A percentile compares a stretch with the other conserved stretches of the same genome.
Conservation (phyloP, 2,329 filamentous ascomycete genomes). For the Exophiala mesophila region DNA sequence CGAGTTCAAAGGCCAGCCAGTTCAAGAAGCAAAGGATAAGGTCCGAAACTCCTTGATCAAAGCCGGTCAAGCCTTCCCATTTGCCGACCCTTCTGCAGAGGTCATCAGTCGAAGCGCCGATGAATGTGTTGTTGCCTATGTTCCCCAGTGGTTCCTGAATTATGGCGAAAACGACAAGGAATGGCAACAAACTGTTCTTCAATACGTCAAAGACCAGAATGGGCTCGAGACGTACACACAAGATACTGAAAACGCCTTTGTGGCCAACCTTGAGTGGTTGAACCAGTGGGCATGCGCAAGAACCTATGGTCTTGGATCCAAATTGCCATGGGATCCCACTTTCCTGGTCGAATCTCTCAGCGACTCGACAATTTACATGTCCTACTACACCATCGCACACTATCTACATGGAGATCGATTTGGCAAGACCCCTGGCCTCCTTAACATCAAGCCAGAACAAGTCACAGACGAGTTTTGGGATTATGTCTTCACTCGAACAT, state of each 20-base stretch:
- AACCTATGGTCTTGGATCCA: conserved; percentile 86
- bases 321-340: conserved; percentile 85
- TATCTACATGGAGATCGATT: conserved; percentile 79
- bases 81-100: conserved; percentile 86
- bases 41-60: conserved; percentile 74
- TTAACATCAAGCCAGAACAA: conserved; percentile 71
- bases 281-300: conserved; percentile 93
- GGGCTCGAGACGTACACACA: conserved; percentile 73
- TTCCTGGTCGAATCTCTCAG: conserved; percentile 90
- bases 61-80: conserved; percentile 75
- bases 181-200: conserved; percentile 73
- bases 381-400: conserved; percentile 58
- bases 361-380: conserved; percentile 83
- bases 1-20: conserved; percentile 80
- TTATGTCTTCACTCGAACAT: conserved; percentile 78
- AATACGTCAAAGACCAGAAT: conserved; percentile 64
- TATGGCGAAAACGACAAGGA: conserved; percentile 77
- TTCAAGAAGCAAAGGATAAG: conserved; percentile 81
- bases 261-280: conserved; percentile 84
- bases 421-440: conserved; percentile 64
- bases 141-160: conserved; percentile 98
- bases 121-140: conserved; percentile 84
- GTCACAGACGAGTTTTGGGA: conserved; percentile 97
- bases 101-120: conserved; percentile 87
- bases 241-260: conserved; percentile 74